Conservation (phyloP, 371 early-diverging fungal species). For the Lichtheimia ramosa region DNA sequence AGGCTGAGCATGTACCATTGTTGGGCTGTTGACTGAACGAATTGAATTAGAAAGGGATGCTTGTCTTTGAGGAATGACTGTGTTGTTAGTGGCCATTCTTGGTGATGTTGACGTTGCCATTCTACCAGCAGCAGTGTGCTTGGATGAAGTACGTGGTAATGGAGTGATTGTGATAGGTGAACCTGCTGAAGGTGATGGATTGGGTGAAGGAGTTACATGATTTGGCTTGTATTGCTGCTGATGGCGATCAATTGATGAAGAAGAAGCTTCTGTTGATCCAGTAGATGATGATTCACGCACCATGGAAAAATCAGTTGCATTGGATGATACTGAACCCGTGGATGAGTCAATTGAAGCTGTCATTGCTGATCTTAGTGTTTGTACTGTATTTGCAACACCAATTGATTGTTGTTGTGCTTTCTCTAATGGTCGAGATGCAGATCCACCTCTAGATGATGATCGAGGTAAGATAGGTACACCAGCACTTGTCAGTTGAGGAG, state of each 20-base stretch:
- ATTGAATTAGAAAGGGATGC: not conserved
- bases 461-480: not conserved
- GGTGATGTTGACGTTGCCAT: no score
- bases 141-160: no score
- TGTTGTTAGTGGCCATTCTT: no score
- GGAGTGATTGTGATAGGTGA: no score
- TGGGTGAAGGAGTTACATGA: no score
- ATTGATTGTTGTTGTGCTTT: no score
- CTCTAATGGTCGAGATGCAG: not conserved
- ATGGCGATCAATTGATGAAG: not conserved
- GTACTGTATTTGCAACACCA: no score
- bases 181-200: no score
- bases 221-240: no score
- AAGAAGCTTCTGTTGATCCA: not conserved
- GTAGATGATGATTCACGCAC: not conserved
- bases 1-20: no score
- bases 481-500: not conserved
- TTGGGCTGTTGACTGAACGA: no score
- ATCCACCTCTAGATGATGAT: not conserved
- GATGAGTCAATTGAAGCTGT: conserved; percentile 6
- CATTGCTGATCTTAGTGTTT: not conserved
- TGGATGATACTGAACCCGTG: conserved; percentile 1
- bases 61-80: not conserved
- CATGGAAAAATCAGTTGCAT: not conserved
- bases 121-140: no score